Conservation (phyloP, 345 rosid genomes). For the Rhodamnia argentea region DNA sequence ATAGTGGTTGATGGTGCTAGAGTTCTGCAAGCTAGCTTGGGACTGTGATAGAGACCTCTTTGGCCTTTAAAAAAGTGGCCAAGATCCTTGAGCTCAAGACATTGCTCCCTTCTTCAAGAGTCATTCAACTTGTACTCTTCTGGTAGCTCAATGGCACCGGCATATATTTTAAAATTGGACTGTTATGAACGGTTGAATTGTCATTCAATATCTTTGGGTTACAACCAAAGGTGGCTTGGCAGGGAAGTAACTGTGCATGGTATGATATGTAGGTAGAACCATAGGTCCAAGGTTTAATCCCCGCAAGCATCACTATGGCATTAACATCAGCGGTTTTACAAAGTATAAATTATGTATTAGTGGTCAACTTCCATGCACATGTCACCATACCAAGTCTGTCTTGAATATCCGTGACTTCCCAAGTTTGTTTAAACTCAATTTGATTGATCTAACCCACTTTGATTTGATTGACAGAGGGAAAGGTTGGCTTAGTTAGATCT, state of each 20-base stretch:
- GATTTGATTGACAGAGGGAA: not conserved
- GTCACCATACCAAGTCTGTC: not conserved
- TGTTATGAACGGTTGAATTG: not conserved
- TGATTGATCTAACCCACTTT: not conserved
- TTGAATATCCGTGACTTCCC: not conserved
- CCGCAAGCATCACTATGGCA: not conserved
- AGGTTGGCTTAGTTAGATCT: not conserved
- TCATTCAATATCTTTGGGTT: not conserved
- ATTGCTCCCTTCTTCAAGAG: not conserved
- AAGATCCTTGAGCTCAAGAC: not conserved
- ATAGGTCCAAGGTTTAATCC: not conserved
- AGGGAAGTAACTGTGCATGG: not conserved
- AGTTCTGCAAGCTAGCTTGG: not conserved
- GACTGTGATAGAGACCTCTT: not conserved
- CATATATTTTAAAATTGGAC: not conserved
- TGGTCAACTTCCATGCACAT: not conserved
- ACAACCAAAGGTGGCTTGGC: not conserved
- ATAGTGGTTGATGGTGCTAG: not conserved
- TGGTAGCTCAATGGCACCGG: not conserved
- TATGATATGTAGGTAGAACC: not conserved
- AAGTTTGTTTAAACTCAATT: not conserved
- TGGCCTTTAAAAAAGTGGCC: not conserved
- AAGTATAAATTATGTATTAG: not conserved
- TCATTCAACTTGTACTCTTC: not conserved
- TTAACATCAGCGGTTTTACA: not conserved